Evolutionary conservation across 345 rosid species (phyloP).

Genomic region (Reutealis trisperma): DNA sequence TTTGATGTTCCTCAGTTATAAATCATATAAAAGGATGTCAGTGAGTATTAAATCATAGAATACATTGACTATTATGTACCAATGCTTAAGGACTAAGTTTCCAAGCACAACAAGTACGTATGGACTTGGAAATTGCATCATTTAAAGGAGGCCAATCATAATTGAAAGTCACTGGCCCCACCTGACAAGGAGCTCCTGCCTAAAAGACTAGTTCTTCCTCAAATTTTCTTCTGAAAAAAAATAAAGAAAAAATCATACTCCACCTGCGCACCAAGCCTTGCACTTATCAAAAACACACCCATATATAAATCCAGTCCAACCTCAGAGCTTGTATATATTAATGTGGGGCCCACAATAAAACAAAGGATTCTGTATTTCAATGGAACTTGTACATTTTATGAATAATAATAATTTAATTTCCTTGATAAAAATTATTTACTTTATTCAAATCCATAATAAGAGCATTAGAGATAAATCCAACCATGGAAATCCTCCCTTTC

Average conservation of each 20-base stretch:
- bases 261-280: not conserved
- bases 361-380: not conserved
- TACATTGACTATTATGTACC: not conserved
- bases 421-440: not conserved
- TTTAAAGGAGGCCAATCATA: slow-evolving; percentile 2
- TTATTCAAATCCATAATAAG: not conserved
- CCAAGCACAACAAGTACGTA: not conserved
- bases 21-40: not conserved
- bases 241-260: not conserved
- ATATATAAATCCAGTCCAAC: too few relatives aligned
- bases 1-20: not conserved
- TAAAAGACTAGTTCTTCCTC: not conserved
- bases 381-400: not conserved
- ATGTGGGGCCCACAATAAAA: not conserved
- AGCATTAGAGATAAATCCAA: not conserved
- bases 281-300: not conserved
- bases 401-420: not conserved
- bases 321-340: too few relatives aligned
- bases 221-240: not conserved
- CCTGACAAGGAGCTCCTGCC: slow-evolving; percentile 9
- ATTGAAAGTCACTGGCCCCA: slow-evolving; percentile 11
- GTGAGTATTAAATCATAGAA: too few relatives aligned
- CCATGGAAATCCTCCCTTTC: not conserved
- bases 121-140: not conserved
- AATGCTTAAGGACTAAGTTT: slow-evolving; percentile 7